phyloP scores from a whole-genome alignment of 257 asterid species.

The Henckelia pumila region DNA sequence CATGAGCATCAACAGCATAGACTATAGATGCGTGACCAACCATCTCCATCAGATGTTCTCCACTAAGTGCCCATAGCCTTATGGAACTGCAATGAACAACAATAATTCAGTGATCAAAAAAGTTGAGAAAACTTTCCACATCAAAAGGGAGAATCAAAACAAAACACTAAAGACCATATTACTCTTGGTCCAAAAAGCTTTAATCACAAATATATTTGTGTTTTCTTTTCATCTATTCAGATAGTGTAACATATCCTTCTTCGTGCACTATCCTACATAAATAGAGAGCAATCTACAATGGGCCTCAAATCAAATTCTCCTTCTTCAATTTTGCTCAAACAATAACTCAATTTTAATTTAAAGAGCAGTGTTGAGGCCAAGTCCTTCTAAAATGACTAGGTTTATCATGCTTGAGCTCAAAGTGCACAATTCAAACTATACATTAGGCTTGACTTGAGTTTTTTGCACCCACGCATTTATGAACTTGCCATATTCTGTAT shows the following conservation, averaged over 20 bases:
- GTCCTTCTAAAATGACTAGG: not conserved
- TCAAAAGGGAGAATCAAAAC: slow-evolving; percentile 11
- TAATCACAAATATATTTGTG: not conserved
- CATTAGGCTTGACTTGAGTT: not conserved
- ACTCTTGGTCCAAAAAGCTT: not conserved
- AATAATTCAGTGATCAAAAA: slow-evolving; percentile 29
- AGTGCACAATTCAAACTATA: not conserved
- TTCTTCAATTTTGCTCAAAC: not conserved
- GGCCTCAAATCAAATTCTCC: not conserved
- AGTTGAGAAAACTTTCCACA: slow-evolving; percentile 1
- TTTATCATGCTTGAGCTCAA: not conserved
- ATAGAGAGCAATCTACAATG: not conserved
- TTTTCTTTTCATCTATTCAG: too few relatives aligned
- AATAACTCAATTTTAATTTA: too few relatives aligned
- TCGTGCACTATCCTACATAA: too few relatives aligned
- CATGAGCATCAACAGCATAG: slow-evolving; percentile 88
- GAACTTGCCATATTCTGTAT: not conserved
- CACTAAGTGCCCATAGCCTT: slow-evolving; percentile 81
- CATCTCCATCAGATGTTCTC: slow-evolving; percentile 88
- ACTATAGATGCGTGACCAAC: slow-evolving; percentile 94
- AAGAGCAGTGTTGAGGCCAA: not conserved
- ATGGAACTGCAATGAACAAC: slow-evolving; percentile 61
- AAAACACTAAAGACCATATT: not conserved
- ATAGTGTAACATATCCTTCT: too few relatives aligned
- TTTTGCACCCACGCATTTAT: not conserved